phyloP scores from a whole-genome alignment of 129 eudicot genomes.

The Lactuca saligna region DNA sequence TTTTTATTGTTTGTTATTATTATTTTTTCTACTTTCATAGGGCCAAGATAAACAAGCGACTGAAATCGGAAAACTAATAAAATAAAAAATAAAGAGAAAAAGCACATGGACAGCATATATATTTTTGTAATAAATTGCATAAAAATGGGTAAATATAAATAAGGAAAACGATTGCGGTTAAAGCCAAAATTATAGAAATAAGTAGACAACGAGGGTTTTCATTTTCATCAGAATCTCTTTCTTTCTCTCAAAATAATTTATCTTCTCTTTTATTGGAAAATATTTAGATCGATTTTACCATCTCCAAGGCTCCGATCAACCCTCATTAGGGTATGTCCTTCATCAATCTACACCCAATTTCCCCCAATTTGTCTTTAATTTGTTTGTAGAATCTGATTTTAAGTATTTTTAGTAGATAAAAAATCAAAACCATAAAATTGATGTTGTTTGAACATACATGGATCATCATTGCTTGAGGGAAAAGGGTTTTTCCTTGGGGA shows the following conservation, averaged over 20 bases:
- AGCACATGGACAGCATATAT: conserved; percentile 32
- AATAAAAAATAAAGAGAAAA: not conserved
- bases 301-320: conserved; percentile 36
- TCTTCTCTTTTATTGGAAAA: conserved; percentile 5
- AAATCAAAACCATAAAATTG: conserved; percentile 8
- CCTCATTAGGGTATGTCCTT: conserved; percentile 38
- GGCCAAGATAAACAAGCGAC: too few species aligned
- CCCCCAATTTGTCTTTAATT: conserved; percentile 4
- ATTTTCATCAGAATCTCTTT: conserved; percentile 34
- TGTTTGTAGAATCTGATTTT: conserved; percentile 2
- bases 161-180: conserved; percentile 41
- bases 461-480: conserved; percentile 31
- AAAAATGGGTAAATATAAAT: conserved; percentile 25
- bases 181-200: conserved; percentile 42
- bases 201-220: conserved; percentile 39
- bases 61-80: not conserved
- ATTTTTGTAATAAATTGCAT: conserved; percentile 16
- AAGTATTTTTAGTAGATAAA: conserved; percentile 35
- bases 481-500: conserved; percentile 24
- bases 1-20: too few species aligned
- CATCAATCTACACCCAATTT: conserved; percentile 11
- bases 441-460: conserved; percentile 15
- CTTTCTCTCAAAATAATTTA: conserved; percentile 32
- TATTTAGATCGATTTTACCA: conserved; percentile 24
- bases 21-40: too few species aligned